A percentile compares a stretch with the other conserved stretches of the same genome.
Conservation (phyloP, 2,329 filamentous ascomycete species). For the Blastomyces gilchristii region DNA sequence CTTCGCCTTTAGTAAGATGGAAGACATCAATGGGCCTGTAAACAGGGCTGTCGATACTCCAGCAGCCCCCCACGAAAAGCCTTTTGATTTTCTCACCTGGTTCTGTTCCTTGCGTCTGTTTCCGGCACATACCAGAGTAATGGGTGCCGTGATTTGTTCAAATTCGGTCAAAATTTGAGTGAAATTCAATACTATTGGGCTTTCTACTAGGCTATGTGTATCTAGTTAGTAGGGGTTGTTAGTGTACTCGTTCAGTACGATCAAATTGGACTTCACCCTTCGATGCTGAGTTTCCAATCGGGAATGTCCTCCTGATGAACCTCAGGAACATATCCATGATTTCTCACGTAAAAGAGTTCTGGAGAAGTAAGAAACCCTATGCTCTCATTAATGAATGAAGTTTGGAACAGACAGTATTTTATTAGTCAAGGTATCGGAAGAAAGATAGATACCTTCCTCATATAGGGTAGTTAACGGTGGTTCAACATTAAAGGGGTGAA, state of each 20-base stretch:
- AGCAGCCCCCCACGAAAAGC: slow-evolving; percentile 87
- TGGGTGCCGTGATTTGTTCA: slow-evolving; percentile 71
- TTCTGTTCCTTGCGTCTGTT: slow-evolving; percentile 93
- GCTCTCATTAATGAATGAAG: background rate
- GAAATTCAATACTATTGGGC: slow-evolving; percentile 61
- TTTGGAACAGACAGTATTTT: background rate
- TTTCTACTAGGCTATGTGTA: slow-evolving; percentile 55
- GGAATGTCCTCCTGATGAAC: slow-evolving; percentile 62
- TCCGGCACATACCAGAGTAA: slow-evolving; percentile 84
- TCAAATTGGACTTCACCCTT: slow-evolving; percentile 44
- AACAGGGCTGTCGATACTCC: slow-evolving; percentile 80
- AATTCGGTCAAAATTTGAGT: slow-evolving; percentile 62
- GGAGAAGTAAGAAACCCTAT: slow-evolving; percentile 75
- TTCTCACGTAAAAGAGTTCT: slow-evolving; percentile 83
- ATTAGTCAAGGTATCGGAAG: background rate
- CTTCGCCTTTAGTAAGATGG: slow-evolving; percentile 58
- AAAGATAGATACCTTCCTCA: slow-evolving; percentile 41
- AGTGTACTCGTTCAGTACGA: background rate
- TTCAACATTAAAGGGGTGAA: slow-evolving; percentile 87
- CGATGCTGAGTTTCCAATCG: slow-evolving; percentile 72
- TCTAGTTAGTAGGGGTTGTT: slow-evolving; percentile 11
- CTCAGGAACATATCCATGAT: slow-evolving; percentile 73
- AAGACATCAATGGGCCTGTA: slow-evolving; percentile 67
- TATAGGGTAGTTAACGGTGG: slow-evolving; percentile 69
- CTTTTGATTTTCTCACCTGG: slow-evolving; percentile 77